phyloP scores from a whole-genome alignment of 768 basidiomycete genomes.

The Psilocybe cubensis region DNA sequence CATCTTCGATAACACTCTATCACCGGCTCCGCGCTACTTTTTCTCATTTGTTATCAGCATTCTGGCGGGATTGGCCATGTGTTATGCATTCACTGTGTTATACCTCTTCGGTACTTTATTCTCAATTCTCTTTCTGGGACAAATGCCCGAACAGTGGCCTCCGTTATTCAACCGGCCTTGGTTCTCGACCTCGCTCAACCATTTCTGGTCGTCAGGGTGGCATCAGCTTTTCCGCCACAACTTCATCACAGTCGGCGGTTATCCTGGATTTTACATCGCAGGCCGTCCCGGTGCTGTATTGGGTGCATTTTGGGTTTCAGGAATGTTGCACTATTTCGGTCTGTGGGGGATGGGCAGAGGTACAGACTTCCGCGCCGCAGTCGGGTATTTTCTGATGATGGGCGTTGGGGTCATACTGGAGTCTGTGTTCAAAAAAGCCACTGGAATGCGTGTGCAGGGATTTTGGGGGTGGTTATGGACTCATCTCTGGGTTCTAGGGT shows the following conservation, averaged over 20 bases:
- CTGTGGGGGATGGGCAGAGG: slow-evolving; percentile 63
- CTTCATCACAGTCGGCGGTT: slow-evolving; percentile 56
- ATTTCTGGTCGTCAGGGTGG: slow-evolving; percentile 69
- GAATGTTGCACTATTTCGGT: slow-evolving; percentile 58
- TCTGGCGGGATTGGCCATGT: slow-evolving; percentile 46
- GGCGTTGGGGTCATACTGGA: slow-evolving; percentile 58
- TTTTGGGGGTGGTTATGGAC: slow-evolving; percentile 30
- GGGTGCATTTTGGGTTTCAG: slow-evolving; percentile 9
- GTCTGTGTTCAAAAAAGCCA: slow-evolving; percentile 42
- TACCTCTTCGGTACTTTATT: slow-evolving; percentile 47
- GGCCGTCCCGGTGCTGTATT: slow-evolving; percentile 46
- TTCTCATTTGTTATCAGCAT: slow-evolving; percentile 48
- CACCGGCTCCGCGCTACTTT: slow-evolving; percentile 37
- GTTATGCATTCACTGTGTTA: slow-evolving; percentile 44
- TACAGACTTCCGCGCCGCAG: slow-evolving; percentile 42
- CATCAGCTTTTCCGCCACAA: slow-evolving; percentile 66
- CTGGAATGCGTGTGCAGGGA: slow-evolving; percentile 15
- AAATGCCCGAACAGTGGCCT: slow-evolving; percentile 61
- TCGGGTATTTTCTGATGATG: slow-evolving; percentile 61
- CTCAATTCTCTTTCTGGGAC: slow-evolving; percentile 48
- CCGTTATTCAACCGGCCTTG: slow-evolving; percentile 65
- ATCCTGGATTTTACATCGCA: slow-evolving; percentile 42
- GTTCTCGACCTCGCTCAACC: slow-evolving; percentile 56
- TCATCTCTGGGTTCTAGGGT: slow-evolving; percentile 53
- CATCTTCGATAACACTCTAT: slow-evolving; percentile 44